Evolutionary conservation across 164 flowering plant species (phyloP), one percentile per base, ranked within the genome.

Genomic region (Sextonia rubra): DNA sequence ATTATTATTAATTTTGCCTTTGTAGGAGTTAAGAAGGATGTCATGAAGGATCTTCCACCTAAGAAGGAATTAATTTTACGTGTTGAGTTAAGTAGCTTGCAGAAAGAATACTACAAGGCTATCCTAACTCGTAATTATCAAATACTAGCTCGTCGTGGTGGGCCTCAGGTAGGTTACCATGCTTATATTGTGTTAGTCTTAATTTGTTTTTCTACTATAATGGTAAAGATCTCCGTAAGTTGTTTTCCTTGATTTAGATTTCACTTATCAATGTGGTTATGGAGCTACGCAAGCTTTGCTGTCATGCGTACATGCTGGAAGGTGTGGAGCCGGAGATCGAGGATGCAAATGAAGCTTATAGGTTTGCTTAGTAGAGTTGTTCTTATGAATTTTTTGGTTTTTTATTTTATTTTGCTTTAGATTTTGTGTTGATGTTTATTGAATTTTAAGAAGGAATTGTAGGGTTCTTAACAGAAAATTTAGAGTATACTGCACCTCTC

Each of bases 11-110:
- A n/a, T 22, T 55, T 68, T 78, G 71, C 67, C 27, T 49, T 44
- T 81, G 63, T 84, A 96, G 99, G 99, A 75, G 89, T 96, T 30
- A 96, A 96, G 85, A 96, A 96, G 84, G 99, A 96, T 82, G 99
- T 96, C 47, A 85, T 91, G 97, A 96, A 85, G 82, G 97, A 92
- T n/a, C 71, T 96, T 47, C 99, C 99, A 47, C 98, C 99, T 17
- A 96, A 93, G 80, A 93, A 88, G 85, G 99, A 96, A 75, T 97
- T 96, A 32, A 93, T 96, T 70, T 82, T 96, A 75, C 97, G 99
- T 70, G 97, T 96, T 75, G 99, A 96, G 8, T 78, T 96, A 69
- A 92, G 97, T 82, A 87, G 88, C 88, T 81, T 88, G 77, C 98
- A 96, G 84, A 96, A 96, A 80, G 97, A 93, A 79, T 93, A 90